Evolutionary conservation across 1,284 basidiomycete genomes (phyloP).

Genomic region (Coniophora puteana): DNA sequence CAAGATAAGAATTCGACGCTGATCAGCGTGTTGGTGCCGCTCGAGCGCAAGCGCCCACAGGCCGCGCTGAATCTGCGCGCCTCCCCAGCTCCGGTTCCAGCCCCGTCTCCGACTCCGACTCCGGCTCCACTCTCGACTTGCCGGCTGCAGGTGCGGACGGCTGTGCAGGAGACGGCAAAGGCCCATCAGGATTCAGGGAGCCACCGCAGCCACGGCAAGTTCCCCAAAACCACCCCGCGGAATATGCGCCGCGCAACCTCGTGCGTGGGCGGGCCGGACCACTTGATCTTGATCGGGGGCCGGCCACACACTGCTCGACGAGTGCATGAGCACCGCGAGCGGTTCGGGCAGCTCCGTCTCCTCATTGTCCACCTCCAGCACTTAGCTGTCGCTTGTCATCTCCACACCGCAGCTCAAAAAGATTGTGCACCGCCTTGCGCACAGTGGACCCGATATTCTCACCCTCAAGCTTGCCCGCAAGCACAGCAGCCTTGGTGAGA

Average conservation of each 20-base stretch:
- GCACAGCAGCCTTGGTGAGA: conserved; percentile 55
- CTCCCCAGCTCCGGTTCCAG: no score
- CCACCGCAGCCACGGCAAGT: conserved; percentile 37
- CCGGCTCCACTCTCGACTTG: no score
- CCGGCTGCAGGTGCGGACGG: no score
- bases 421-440: conserved; percentile 36
- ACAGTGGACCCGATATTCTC: no score
- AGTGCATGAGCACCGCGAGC: conserved; percentile 15
- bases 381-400: conserved; percentile 24
- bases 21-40: no score
- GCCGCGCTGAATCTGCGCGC: no score
- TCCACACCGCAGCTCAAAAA: conserved; percentile 26
- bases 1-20: no score
- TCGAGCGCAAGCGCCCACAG: no score
- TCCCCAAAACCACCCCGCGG: conserved; percentile 45
- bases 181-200: no score
- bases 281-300: no score
- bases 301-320: conserved; percentile 21
- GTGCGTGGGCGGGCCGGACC: conserved; percentile 44
- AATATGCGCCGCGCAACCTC: conserved; percentile 46
- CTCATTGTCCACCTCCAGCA: conserved; percentile 10
- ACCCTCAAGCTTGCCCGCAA: conserved; percentile 47
- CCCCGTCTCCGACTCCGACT: no score
- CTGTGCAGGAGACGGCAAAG: no score
- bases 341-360: conserved; percentile 10